Conservation (phyloP, 169 alveolate genomes). For the Theileria sp. region DNA sequence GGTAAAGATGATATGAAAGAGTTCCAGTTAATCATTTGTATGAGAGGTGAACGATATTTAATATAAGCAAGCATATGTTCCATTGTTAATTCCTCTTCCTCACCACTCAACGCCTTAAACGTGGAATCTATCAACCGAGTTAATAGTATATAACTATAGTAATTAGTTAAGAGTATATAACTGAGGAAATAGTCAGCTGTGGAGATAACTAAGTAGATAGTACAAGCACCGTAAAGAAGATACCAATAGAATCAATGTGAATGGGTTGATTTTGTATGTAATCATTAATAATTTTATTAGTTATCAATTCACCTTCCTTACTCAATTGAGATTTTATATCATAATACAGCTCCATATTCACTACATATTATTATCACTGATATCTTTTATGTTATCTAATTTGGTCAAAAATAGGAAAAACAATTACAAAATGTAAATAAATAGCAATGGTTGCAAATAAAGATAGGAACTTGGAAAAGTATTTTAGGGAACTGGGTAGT, state of each 20-base stretch:
- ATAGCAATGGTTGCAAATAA: background rate
- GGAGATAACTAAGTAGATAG: too few species aligned
- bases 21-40: slow-evolving; percentile 66
- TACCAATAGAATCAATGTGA: background rate
- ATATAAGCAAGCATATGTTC: slow-evolving; percentile 57
- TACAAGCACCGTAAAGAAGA: background rate
- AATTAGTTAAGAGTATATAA: too few species aligned
- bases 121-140: slow-evolving; percentile 22
- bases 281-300: too few species aligned
- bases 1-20: slow-evolving; percentile 47
- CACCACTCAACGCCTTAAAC: slow-evolving; percentile 51
- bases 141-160: background rate
- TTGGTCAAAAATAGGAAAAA: too few species aligned
- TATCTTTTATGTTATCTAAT: too few species aligned
- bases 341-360: background rate
- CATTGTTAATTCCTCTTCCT: slow-evolving; percentile 42
- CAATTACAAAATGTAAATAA: background rate
- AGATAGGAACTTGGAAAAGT: too few species aligned
- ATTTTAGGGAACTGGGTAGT: too few species aligned
- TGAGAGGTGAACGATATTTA: slow-evolving; percentile 53
- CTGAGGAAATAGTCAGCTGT: too few species aligned
- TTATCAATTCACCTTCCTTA: background rate
- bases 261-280: background rate
- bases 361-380: too few species aligned
- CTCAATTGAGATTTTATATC: background rate